phyloP scores from a whole-genome alignment of 1,284 basidiomycete species.

The Trichosporon sp. region DNA sequence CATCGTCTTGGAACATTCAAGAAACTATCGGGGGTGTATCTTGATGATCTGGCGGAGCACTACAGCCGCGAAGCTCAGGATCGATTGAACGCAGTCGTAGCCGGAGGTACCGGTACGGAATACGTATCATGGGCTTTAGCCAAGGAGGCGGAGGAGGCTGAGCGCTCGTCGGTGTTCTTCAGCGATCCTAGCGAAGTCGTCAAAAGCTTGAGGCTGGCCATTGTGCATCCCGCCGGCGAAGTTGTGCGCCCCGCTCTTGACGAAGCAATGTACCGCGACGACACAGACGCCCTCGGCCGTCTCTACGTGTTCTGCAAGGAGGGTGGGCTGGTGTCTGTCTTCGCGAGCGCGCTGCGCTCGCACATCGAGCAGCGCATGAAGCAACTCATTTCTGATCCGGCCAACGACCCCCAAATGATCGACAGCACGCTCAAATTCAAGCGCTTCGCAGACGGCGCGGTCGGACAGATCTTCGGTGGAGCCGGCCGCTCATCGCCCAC shows the following conservation, averaged over 20 bases:
- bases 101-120: constrained; percentile 19
- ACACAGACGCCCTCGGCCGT: constrained; percentile 53
- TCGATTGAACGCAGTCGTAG: constrained; percentile 19
- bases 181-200: constrained; percentile 21
- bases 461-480: constrained; percentile 51
- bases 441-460: constrained; percentile 56
- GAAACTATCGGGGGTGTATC: constrained; percentile 25
- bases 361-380: constrained; percentile 48
- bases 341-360: constrained; percentile 61
- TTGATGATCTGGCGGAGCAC: constrained; percentile 20
- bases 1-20: constrained; percentile 22
- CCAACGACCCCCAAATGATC: constrained; percentile 64
- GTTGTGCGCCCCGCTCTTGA: constrained; percentile 55
- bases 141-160: constrained; percentile 30
- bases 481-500: neutral
- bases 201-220: constrained; percentile 13
- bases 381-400: constrained; percentile 51
- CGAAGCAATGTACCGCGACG: constrained; percentile 55
- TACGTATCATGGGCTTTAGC: constrained; percentile 35
- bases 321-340: constrained; percentile 54
- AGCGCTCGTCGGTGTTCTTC: constrained; percentile 22
- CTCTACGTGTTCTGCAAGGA: constrained; percentile 63
- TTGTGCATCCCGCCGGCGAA: neutral
- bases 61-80: constrained; percentile 19
- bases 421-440: constrained; percentile 67